phyloP scores from a whole-genome alignment of 2,329 filamentous ascomycete species.

The Trichoderma sp. region DNA sequence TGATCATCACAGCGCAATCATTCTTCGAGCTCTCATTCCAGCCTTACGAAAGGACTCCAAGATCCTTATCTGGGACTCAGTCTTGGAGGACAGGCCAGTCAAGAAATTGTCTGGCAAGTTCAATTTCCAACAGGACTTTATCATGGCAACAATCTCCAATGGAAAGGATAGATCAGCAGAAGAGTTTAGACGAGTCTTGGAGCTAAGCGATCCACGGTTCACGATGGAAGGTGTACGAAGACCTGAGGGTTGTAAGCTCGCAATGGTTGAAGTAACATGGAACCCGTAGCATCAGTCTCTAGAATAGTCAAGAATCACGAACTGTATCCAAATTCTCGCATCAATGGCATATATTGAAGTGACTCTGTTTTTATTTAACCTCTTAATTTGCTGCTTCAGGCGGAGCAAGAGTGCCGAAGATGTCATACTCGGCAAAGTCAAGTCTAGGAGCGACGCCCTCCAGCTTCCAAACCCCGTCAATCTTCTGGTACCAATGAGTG shows the following conservation, averaged over 20 bases:
- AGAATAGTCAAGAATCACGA: neutral
- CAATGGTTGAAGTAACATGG: neutral
- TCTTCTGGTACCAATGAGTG: constrained; percentile 55
- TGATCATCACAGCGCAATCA: neutral
- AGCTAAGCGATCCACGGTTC: neutral
- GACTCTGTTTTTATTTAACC: neutral
- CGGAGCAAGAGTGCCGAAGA: constrained; percentile 22
- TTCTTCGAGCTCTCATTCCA: neutral
- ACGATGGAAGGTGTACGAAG: neutral
- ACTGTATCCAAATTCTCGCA: too few relatives aligned
- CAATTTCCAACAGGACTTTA: neutral
- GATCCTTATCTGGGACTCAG: neutral
- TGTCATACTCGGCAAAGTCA: constrained; percentile 54
- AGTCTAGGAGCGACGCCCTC: constrained; percentile 55
- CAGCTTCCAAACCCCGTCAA: constrained; percentile 61
- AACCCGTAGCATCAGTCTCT: neutral
- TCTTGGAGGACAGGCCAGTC: neutral
- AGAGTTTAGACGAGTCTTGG: neutral
- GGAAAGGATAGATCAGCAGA: neutral
- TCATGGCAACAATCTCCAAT: neutral
- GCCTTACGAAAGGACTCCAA: neutral
- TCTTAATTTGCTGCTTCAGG: neutral
- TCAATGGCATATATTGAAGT: neutral
- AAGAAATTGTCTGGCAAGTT: neutral
- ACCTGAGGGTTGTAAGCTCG: neutral